Evolutionary conservation across 192 early-diverging fungal genomes (phyloP).

Genomic region (Globomyces pollinis-pini): DNA sequence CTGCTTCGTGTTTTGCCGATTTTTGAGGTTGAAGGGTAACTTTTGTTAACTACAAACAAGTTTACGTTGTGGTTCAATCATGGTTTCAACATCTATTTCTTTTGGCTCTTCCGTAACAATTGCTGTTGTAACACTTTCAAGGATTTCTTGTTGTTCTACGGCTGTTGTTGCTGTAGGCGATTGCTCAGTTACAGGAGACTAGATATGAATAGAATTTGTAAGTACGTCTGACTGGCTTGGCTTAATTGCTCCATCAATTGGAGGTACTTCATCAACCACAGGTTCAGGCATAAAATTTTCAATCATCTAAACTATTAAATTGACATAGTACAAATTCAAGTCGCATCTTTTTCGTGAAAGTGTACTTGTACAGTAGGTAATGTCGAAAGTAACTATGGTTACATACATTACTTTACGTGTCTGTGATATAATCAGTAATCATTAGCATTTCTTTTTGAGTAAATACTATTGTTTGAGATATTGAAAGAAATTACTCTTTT

Average conservation of each 20-base stretch:
- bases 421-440: constrained; percentile 38
- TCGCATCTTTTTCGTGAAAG: constrained; percentile 48
- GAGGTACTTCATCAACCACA: neutral
- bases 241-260: neutral
- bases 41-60: too few relatives aligned
- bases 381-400: constrained; percentile 44
- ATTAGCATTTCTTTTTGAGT: constrained; percentile 25
- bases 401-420: constrained; percentile 32
- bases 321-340: constrained; percentile 40
- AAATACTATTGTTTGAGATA: too few relatives aligned
- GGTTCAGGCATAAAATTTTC: constrained; percentile 19
- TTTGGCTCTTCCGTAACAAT: constrained; percentile 1
- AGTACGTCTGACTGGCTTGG: neutral
- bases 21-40: neutral
- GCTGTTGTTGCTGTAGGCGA: neutral
- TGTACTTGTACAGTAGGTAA: constrained; percentile 53
- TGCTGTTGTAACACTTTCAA: constrained; percentile 1
- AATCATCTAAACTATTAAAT: too few relatives aligned
- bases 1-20: constrained; percentile 30
- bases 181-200: neutral
- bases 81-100: neutral
- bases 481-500: constrained; percentile 36
- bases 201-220: too few relatives aligned
- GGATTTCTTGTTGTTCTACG: constrained; percentile 1
- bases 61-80: too few relatives aligned